These are phyloP conservation scores for Xylariaceae sp. DNA, from an alignment of 2,329 filamentous ascomycete genomes.

Conservation along the genomic window DNA sequence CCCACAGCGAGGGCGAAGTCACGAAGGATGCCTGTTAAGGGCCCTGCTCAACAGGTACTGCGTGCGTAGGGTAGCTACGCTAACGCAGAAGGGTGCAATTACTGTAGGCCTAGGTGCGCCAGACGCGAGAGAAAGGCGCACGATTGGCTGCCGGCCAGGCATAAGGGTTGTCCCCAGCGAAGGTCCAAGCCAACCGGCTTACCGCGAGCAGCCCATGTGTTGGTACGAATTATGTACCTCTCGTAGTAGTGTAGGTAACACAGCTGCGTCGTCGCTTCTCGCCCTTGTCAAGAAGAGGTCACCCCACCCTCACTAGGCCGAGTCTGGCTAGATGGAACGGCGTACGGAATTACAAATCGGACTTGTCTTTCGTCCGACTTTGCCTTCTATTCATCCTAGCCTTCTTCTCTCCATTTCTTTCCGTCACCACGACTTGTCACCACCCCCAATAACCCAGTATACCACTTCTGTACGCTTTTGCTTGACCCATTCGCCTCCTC, in stretches of 20 bases:
- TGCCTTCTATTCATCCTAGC: constrained; percentile 9
- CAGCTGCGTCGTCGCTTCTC: background rate
- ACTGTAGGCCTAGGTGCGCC: too few species aligned
- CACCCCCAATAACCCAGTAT: background rate
- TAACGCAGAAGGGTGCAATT: too few species aligned
- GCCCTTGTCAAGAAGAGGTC: background rate
- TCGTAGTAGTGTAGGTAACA: background rate
- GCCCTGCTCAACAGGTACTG: too few species aligned
- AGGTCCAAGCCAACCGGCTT: background rate
- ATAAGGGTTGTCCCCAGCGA: background rate
- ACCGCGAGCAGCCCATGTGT: background rate
- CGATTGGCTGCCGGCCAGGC: background rate
- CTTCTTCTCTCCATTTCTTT: constrained; percentile 30
- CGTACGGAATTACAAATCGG: constrained; percentile 30
- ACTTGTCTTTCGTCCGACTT: constrained; percentile 25
- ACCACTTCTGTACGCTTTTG: background rate
- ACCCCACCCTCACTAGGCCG: background rate
- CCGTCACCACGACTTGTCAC: constrained; percentile 15
- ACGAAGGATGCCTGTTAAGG: too few species aligned
- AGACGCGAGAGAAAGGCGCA: background rate
- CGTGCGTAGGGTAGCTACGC: too few species aligned
- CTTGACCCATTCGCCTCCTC: background rate
- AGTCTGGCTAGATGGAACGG: constrained; percentile 14
- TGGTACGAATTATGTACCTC: background rate
- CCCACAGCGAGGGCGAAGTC: too few species aligned